Conservation (phyloP, 2,329 filamentous ascomycete genomes). For the Monosporascus sp. region DNA sequence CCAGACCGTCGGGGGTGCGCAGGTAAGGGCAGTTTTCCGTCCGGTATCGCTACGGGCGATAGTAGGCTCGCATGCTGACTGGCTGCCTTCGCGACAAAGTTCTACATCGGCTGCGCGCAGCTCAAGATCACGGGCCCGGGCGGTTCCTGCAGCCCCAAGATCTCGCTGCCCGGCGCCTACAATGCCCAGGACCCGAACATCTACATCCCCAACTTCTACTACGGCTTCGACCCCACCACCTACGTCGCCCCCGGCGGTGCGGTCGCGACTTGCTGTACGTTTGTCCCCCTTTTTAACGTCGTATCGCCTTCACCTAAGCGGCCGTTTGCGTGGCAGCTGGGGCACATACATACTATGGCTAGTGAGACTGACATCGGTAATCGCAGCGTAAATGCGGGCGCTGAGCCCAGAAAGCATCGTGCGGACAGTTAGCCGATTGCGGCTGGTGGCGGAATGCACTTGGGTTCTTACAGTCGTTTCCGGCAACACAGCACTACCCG, state of each 20-base stretch:
- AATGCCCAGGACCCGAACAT: slow-evolving; percentile 23
- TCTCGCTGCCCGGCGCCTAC: slow-evolving; percentile 28
- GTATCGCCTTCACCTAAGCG: background rate
- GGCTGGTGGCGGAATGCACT: no score
- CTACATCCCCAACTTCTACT: slow-evolving; percentile 26
- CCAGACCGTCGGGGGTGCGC: slow-evolving; percentile 22
- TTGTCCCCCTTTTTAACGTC: background rate
- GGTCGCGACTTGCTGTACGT: slow-evolving; percentile 12
- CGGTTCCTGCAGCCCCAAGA: slow-evolving; percentile 23
- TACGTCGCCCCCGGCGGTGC: slow-evolving; percentile 23
- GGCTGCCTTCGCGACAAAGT: slow-evolving; percentile 2
- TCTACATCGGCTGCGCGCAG: slow-evolving; percentile 30
- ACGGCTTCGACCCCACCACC: slow-evolving; percentile 28
- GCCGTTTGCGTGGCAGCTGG: background rate
- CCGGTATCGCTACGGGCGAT: no score
- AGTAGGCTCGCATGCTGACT: no score
- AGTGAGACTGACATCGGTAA: no score
- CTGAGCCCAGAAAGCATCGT: no score
- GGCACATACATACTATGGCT: no score
- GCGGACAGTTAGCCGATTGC: no score
- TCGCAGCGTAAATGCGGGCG: no score
- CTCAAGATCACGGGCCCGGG: slow-evolving; percentile 27
- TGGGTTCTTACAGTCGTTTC: no score
- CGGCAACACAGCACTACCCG: no score
- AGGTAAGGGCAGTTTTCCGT: slow-evolving; percentile 3